Evolutionary conservation across 345 rosid genomes (phyloP).

Genomic region (Dipteronia sinensis): DNA sequence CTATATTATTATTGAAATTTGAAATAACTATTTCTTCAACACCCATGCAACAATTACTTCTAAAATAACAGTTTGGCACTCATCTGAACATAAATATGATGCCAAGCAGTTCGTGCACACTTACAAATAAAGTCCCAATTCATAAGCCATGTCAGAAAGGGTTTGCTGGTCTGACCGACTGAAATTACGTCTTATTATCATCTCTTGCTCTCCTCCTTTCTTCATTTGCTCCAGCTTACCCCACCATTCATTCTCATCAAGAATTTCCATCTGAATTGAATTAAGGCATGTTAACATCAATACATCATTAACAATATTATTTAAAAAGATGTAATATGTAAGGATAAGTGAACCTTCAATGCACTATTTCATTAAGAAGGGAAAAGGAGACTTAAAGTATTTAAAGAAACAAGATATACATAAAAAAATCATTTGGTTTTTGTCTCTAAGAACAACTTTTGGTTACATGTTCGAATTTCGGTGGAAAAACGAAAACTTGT

Average conservation of each 20-base stretch:
- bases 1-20: no score
- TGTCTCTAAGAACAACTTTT: neutral
- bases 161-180: constrained; percentile 73
- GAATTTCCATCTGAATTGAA: constrained; percentile 64
- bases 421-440: neutral
- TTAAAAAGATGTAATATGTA: neutral
- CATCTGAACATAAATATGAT: neutral
- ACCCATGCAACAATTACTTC: neutral
- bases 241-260: constrained; percentile 90
- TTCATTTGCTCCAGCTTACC: constrained; percentile 74
- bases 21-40: neutral
- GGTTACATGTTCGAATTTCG: neutral
- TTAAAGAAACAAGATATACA: neutral
- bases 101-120: constrained; percentile 26
- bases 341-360: no score
- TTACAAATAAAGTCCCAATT: constrained; percentile 87
- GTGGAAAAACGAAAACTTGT: neutral
- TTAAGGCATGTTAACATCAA: neutral
- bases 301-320: neutral
- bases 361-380: no score
- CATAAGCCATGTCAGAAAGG: constrained; percentile 70
- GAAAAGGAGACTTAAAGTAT: no score
- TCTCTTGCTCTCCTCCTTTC: constrained; percentile 67
- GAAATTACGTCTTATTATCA: constrained; percentile 67
- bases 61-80: neutral